Conservation (phyloP, 1,284 basidiomycete species). For the Marasmius tenuissimus region DNA sequence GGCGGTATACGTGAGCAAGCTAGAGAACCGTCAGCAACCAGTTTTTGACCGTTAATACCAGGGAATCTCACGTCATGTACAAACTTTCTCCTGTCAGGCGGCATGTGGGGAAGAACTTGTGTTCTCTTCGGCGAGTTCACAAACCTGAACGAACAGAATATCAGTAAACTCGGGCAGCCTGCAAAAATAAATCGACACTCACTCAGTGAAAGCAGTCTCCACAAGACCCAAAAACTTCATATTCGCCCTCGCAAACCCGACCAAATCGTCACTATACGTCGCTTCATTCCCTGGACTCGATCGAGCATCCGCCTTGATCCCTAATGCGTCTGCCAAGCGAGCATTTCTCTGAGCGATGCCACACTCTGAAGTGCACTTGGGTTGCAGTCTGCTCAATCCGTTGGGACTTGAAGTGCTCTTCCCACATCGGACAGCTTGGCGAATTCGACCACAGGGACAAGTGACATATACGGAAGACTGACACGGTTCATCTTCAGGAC, state of each 20-base stretch:
- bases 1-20: slow-evolving; percentile 77
- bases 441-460: slow-evolving; percentile 82
- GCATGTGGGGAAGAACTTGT: slow-evolving; percentile 83
- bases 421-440: slow-evolving; percentile 72
- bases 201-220: slow-evolving; percentile 82
- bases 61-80: slow-evolving; percentile 61
- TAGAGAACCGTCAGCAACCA: slow-evolving; percentile 22
- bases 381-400: slow-evolving; percentile 33
- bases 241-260: slow-evolving; percentile 61
- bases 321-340: slow-evolving; percentile 83
- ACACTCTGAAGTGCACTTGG: slow-evolving; percentile 83
- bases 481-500: slow-evolving; percentile 80
- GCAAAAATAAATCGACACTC: slow-evolving; percentile 28
- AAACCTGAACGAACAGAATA: slow-evolving; percentile 46
- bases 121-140: slow-evolving; percentile 65
- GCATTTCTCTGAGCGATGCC: slow-evolving; percentile 82
- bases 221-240: slow-evolving; percentile 67
- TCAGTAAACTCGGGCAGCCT: not conserved
- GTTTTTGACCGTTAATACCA: not conserved
- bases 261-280: slow-evolving; percentile 63
- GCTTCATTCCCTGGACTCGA: slow-evolving; percentile 35
- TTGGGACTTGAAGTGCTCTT: slow-evolving; percentile 46
- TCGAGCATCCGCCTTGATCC: slow-evolving; percentile 60
- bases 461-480: slow-evolving; percentile 59
- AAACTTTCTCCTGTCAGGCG: slow-evolving; percentile 73